Evolutionary conservation across 345 rosid genomes (phyloP), one percentile per base, ranked within the genome.

Genomic region (Linum usitatissimum): DNA sequence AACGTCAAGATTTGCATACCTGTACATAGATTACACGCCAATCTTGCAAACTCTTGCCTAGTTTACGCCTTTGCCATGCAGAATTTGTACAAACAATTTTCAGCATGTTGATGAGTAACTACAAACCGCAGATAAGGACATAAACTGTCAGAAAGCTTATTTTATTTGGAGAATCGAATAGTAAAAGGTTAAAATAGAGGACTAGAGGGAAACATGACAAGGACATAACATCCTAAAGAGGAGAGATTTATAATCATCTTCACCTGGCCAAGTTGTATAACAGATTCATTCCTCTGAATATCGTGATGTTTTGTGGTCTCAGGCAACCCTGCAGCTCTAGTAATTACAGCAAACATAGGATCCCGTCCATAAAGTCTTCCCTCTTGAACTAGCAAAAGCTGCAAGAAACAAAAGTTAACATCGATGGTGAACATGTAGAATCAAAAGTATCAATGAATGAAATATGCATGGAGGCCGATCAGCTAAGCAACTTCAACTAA

Each of bases 21-120:
- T 90, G 97, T 30, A 85, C 76, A 67, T 70, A 74, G 68, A 88
- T 79, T 72, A 84, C 76, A 64, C 95, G 89, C 99, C 99, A 94
- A 76, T 94, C 97, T 72, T 90, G 92, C 67, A 94, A 78, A 66
- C 88, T 78, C 78, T 94, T 94, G 61, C 99, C 99, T 60, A 94
- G 96, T 76, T 90, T 90, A 62, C 99, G 92, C 80, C 99, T 90
- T 80, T 94, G 97, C 99, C 99, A 94, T 40, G 97, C 87, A 80
- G 86, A 72, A 82, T 94, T 94, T 66, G 99, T 86, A 72, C 96
- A 84, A 58, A 94, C 83, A 73, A 94, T 85, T 79, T 82, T 90
- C 68, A 94, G 90, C 75, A 90, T 80, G 78, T 90, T 94, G 70
- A 82, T 77, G 70, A 90, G 84, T 59, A 94, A 70, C 97, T 94